Percentiles rank a stretch among this genome's conserved stretches.
phyloP scores from a whole-genome alignment of 108 stramenopile species.

The Nannochloropsis granulata region DNA sequence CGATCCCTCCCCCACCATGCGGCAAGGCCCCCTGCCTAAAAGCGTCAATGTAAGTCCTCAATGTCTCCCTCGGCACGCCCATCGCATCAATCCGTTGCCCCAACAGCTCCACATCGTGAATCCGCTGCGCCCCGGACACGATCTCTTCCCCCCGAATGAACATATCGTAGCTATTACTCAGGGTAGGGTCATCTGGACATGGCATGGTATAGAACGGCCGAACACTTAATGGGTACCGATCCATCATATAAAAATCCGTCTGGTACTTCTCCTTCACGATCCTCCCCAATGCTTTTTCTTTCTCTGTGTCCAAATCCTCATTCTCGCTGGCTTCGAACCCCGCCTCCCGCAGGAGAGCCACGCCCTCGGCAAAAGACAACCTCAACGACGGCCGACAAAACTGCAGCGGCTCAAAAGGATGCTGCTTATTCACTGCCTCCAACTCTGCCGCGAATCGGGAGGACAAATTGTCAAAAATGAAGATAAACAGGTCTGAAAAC shows the following conservation, averaged over 20 bases:
- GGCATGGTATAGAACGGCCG: slow-evolving; percentile 99
- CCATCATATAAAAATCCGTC: slow-evolving; percentile 99
- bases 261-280: slow-evolving; percentile 88
- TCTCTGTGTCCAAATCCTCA: slow-evolving; percentile 86
- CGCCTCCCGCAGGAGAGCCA: slow-evolving; percentile 35
- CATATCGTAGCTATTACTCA: slow-evolving; percentile 82
- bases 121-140: slow-evolving; percentile 92
- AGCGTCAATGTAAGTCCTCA: slow-evolving; percentile 78
- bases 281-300: slow-evolving; percentile 92
- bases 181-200: slow-evolving; percentile 50
- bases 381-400: slow-evolving; percentile 77
- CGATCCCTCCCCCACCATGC: slow-evolving; percentile 95
- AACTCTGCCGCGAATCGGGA: slow-evolving; percentile 64
- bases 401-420: slow-evolving; percentile 89
- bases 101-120: slow-evolving; percentile 85
- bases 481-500: slow-evolving; percentile 82
- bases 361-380: slow-evolving; percentile 71
- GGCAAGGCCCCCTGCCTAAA: slow-evolving; percentile 92
- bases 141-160: slow-evolving; percentile 99
- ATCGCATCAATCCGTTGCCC: background rate
- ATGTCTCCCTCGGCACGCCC: slow-evolving; percentile 59
- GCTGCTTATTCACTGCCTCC: slow-evolving; percentile 73
- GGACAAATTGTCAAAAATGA: slow-evolving; percentile 90
- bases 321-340: slow-evolving; percentile 53
- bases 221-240: slow-evolving; percentile 92